Percentiles rank a stretch among this genome's conserved stretches.
Evolutionary conservation across 257 asterid genomes (phyloP).

Genomic region (Solanum clarkiae): DNA sequence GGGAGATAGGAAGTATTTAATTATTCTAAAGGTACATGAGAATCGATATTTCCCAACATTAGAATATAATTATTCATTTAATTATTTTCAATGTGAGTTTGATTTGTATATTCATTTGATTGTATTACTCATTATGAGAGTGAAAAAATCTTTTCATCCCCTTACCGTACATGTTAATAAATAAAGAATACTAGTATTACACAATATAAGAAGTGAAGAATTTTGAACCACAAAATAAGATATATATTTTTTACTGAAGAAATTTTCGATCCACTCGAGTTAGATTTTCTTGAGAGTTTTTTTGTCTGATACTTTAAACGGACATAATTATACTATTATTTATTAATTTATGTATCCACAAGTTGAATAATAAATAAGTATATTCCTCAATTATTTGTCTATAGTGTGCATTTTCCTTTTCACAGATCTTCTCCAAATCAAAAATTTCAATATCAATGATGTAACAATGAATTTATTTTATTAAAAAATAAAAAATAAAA

Average conservation of each 20-base stretch:
- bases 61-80: too few relatives aligned
- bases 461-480: not conserved
- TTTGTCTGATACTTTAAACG: conserved; percentile 21
- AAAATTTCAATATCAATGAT: not conserved
- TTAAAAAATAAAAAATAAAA: not conserved
- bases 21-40: too few relatives aligned
- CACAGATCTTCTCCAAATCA: not conserved
- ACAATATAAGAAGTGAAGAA: not conserved
- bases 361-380: not conserved
- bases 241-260: not conserved
- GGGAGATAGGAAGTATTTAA: too few relatives aligned
- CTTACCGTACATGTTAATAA: too few relatives aligned
- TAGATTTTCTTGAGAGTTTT: conserved; percentile 20
- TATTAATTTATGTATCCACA: not conserved
- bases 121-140: too few relatives aligned
- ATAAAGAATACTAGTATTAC: not conserved
- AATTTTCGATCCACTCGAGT: conserved; percentile 13
- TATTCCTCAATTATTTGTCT: not conserved
- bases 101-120: too few relatives aligned
- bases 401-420: not conserved
- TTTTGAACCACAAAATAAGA: conserved; percentile 1
- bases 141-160: too few relatives aligned
- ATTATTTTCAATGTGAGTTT: too few relatives aligned
- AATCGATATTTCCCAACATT: too few relatives aligned
- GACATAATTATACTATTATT: not conserved